A percentile compares a stretch with the other conserved stretches of the same genome.
Evolutionary conservation across 768 basidiomycete genomes (phyloP).

Genomic region (Mycena metata): DNA sequence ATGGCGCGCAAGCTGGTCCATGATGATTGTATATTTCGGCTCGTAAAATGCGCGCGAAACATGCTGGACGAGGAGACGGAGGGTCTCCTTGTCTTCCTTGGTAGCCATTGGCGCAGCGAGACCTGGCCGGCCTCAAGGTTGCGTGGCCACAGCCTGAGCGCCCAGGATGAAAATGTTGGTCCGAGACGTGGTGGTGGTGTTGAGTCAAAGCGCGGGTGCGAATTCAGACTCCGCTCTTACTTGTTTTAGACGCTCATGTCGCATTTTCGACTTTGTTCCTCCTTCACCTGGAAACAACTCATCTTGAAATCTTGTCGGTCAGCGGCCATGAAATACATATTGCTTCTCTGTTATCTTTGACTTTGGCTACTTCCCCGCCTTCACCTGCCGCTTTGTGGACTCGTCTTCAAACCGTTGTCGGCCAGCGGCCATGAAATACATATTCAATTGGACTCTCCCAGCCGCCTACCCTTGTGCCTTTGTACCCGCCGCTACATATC

Average conservation of each 20-base stretch:
- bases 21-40: constrained; percentile 87
- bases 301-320: too few species aligned
- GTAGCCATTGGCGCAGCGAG: constrained; percentile 63
- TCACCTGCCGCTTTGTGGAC: too few species aligned
- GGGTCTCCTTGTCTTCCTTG: constrained; percentile 85
- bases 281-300: too few species aligned
- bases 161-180: constrained; percentile 19
- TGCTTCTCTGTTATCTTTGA: too few species aligned
- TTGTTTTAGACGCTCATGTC: neutral
- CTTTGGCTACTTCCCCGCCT: too few species aligned
- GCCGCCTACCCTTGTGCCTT: too few species aligned
- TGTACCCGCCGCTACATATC: too few species aligned
- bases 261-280: too few species aligned
- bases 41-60: constrained; percentile 97
- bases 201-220: constrained; percentile 7
- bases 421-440: too few species aligned
- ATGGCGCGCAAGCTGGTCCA: constrained; percentile 94
- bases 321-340: too few species aligned
- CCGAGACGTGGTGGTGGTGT: constrained; percentile 5
- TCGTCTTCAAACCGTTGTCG: too few species aligned
- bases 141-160: constrained; percentile 11
- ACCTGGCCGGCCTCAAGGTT: constrained; percentile 30
- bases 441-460: too few species aligned
- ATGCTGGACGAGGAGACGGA: constrained; percentile 91
- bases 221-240: constrained; percentile 9